Evolutionary conservation across 176 grass and related monocot species (phyloP).

Genomic region (Chrysopogon serrulatus): DNA sequence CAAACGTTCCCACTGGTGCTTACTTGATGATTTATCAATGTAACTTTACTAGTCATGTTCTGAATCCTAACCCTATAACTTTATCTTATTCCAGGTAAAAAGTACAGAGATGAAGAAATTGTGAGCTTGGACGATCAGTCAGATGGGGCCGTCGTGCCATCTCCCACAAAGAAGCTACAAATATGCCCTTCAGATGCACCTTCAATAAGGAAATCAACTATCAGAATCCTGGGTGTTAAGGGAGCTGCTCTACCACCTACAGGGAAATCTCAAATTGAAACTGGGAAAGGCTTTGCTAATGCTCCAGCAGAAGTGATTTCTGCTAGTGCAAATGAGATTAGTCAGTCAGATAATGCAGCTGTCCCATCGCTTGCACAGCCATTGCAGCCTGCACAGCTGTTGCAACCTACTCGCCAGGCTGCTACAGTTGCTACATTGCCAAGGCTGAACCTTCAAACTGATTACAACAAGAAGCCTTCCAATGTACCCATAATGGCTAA

Average conservation of each 20-base stretch:
- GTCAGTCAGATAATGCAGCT: background rate
- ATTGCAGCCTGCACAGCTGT: background rate
- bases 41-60: background rate
- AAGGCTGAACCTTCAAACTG: background rate
- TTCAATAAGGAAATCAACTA: constrained; percentile 22
- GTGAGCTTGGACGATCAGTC: background rate
- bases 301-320: background rate
- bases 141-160: constrained; percentile 29
- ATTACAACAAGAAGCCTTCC: constrained; percentile 3
- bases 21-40: background rate
- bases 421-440: background rate
- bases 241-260: constrained; percentile 5
- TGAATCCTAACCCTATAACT: background rate
- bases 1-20: constrained; percentile 18
- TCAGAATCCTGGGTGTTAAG: constrained; percentile 28
- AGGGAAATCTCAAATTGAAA: constrained; percentile 13
- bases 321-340: background rate
- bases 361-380: background rate
- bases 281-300: constrained; percentile 15
- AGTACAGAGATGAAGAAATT: constrained; percentile 25
- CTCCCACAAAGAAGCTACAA: constrained; percentile 41
- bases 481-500: background rate
- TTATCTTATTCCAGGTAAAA: constrained; percentile 29
- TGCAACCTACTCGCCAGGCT: constrained; percentile 2
- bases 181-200: constrained; percentile 14